phyloP scores from a whole-genome alignment of 495 filamentous ascomycete species.

The Xylaria longipes region DNA sequence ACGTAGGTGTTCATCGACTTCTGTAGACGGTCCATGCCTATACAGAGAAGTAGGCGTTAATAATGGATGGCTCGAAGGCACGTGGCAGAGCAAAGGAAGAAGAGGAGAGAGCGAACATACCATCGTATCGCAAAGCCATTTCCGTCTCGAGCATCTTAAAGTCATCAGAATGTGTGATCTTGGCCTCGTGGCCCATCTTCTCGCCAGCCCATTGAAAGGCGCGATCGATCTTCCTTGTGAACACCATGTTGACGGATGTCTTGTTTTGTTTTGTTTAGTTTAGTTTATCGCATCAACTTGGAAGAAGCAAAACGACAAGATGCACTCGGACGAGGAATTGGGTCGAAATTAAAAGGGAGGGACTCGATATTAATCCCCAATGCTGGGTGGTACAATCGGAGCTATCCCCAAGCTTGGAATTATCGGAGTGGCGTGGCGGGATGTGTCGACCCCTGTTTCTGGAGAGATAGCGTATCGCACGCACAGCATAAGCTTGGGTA shows the following conservation, averaged over 20 bases:
- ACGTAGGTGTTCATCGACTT: slow-evolving; percentile 87
- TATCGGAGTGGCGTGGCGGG: slow-evolving; percentile 14
- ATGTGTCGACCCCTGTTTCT: slow-evolving; percentile 15
- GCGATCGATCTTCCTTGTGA: slow-evolving; percentile 95
- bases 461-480: not conserved
- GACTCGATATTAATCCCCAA: slow-evolving; percentile 13
- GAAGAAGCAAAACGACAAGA: not conserved
- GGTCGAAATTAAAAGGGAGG: slow-evolving; percentile 2
- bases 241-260: slow-evolving; percentile 70
- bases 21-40: slow-evolving; percentile 92
- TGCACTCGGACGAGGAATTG: not conserved
- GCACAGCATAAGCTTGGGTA: not conserved
- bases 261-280: not conserved
- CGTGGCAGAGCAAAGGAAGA: not conserved
- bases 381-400: not conserved
- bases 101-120: slow-evolving; percentile 55
- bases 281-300: not conserved
- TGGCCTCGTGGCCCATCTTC: slow-evolving; percentile 92
- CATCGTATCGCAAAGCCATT: slow-evolving; percentile 90
- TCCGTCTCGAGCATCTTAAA: slow-evolving; percentile 93
- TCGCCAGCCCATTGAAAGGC: slow-evolving; percentile 99
- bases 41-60: slow-evolving; percentile 1
- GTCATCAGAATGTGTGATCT: slow-evolving; percentile 87
- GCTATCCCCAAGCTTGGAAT: slow-evolving; percentile 8
- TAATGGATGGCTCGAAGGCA: not conserved